Base-by-base conservation (phyloP, 2,329 filamentous ascomycete genomes). In the Penicillium olsonii region DNA sequence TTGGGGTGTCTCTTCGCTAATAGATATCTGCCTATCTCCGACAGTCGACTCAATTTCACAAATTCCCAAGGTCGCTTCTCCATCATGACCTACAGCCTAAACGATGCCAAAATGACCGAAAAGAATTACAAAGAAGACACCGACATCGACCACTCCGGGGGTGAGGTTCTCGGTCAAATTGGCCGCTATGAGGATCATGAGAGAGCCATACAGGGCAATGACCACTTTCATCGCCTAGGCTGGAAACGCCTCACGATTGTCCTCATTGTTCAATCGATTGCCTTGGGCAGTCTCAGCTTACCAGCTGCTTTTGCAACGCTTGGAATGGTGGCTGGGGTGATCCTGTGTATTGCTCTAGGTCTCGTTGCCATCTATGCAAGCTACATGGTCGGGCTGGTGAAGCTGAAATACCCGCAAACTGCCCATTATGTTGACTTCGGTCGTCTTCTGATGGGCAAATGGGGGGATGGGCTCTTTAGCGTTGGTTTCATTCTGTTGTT, bases 161-260 rank as follows among this genome's bases (percentile, higher is more conserved):
- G 33, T 19, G 45, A 48, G 15, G n/a, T 31, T 26, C 40, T 35
- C n/a, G 17, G 17, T 11, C n/a, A 35, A 18, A 35, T 17, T 18
- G 15, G 17, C n/a, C 33, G 33, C n/a, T 35, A 35, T 18, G 15
- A 35, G 9, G 33, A 35, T 8, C 33, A 35, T 10, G 33, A 44
- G 24, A 26, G 26, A 11, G 42, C 37, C 2, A 14, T 48, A 18
- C 33, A 44, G 22, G 34, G 26, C 17, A 37, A 44, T 12, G 19
- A 34, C 2, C 40, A 42, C 29, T 44, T 48, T 24, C 45, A 42
- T 34, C 45, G 45, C 22, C 22, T 48, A 4, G 45, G 45, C 33
- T 48, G 45, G 45, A 48, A 48, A 7, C 33, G 45, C 14, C 40
- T 48, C 12, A 48, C 45, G 15, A 11, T 48, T 9, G 42, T 48